These are phyloP conservation scores for Royoungia palumana DNA, from an alignment of 768 basidiomycete genomes.

Conservation along the genomic window DNA sequence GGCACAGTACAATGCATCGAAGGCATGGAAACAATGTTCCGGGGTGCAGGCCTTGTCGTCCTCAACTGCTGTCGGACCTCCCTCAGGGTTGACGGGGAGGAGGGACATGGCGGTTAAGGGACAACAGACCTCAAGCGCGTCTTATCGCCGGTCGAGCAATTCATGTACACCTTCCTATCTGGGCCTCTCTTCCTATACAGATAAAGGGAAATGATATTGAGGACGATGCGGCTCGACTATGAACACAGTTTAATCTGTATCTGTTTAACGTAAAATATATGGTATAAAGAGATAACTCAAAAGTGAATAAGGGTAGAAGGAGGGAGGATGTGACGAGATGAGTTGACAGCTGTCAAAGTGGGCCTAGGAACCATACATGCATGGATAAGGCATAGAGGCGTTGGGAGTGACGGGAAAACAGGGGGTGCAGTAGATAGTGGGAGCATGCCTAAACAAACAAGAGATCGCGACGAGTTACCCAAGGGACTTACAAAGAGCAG, in stretches of 20 bases:
- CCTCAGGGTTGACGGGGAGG: constrained; percentile 48
- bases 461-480: constrained; percentile 6
- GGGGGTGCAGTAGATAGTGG: constrained; percentile 15
- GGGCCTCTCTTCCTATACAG: constrained; percentile 11
- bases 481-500: constrained; percentile 46
- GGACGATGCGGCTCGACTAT: constrained; percentile 28
- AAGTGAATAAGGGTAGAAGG: constrained; percentile 30
- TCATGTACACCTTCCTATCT: constrained; percentile 27
- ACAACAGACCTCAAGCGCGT: constrained; percentile 10
- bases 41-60: constrained; percentile 53
- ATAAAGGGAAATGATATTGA: constrained; percentile 5
- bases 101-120: constrained; percentile 48
- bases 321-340: constrained; percentile 9
- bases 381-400: constrained; percentile 30
- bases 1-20: constrained; percentile 78
- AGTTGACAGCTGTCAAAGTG: constrained; percentile 22
- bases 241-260: constrained; percentile 35
- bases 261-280: constrained; percentile 38
- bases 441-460: constrained; percentile 20
- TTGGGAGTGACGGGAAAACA: constrained; percentile 13
- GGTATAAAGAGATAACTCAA: constrained; percentile 40
- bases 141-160: constrained; percentile 1
- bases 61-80: constrained; percentile 37
- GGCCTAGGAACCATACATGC: constrained; percentile 21
- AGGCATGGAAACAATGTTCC: constrained; percentile 80